Conservation (phyloP, 495 filamentous ascomycete genomes). For the Penicillium robsamsonii region DNA sequence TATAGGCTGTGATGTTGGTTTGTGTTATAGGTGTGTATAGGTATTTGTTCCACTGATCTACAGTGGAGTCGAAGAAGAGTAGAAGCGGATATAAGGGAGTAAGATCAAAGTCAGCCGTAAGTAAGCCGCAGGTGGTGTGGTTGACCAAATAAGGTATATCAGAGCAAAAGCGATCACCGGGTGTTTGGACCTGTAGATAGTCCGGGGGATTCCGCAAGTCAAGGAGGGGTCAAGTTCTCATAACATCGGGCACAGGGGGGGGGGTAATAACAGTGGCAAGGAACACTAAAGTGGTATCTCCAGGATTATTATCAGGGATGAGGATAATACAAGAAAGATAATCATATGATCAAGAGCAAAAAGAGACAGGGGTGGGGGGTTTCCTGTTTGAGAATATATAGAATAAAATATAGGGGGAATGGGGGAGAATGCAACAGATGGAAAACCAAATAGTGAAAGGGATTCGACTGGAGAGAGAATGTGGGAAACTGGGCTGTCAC, state of each 20-base stretch:
- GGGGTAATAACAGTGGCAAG: neutral
- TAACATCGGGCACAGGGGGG: conserved; percentile 5
- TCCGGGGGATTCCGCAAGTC: conserved; percentile 1
- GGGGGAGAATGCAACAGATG: neutral
- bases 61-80: neutral
- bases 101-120: conserved; percentile 5
- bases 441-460: neutral
- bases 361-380: conserved; percentile 2
- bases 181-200: neutral
- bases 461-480: neutral
- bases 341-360: conserved; percentile 3
- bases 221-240: conserved; percentile 7
- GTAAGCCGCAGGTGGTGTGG: conserved; percentile 7
- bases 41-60: conserved; percentile 2
- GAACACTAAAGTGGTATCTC: neutral
- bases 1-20: neutral
- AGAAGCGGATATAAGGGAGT: neutral
- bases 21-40: neutral
- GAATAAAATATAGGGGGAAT: neutral
- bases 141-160: conserved; percentile 7
- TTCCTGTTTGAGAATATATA: conserved; percentile 7
- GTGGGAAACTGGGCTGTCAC: conserved; percentile 13
- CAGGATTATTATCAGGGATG: neutral
- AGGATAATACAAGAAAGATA: neutral
- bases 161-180: conserved; percentile 3